Conservation (phyloP, 2,329 filamentous ascomycete species). For the Stagonosporopsis rhizophila region DNA sequence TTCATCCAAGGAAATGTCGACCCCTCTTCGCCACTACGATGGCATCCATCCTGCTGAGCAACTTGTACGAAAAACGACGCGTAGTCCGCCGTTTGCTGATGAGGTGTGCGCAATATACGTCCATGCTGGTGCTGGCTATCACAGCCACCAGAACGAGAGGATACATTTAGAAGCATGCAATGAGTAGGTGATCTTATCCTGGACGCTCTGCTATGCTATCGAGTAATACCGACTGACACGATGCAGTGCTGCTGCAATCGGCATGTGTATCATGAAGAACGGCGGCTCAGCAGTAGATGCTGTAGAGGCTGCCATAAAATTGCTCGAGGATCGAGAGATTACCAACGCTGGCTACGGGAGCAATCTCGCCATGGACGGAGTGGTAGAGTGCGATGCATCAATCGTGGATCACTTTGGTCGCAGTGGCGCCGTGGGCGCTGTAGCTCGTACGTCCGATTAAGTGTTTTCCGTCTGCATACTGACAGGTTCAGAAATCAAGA, state of each 20-base stretch:
- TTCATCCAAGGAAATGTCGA: slow-evolving; percentile 36
- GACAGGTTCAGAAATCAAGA: slow-evolving; percentile 75
- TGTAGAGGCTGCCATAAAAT: slow-evolving; percentile 84
- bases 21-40: slow-evolving; percentile 28
- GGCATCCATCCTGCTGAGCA: slow-evolving; percentile 30
- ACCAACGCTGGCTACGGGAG: slow-evolving; percentile 97
- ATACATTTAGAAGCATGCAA: slow-evolving; percentile 86
- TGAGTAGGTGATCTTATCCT: slow-evolving; percentile 67
- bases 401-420: slow-evolving; percentile 89
- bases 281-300: slow-evolving; percentile 86
- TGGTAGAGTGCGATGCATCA: slow-evolving; percentile 93
- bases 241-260: slow-evolving; percentile 77
- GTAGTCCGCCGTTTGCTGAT: slow-evolving; percentile 48
- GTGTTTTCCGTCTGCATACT: neutral
- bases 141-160: slow-evolving; percentile 84
- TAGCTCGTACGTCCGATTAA: slow-evolving; percentile 71
- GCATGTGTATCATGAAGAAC: slow-evolving; percentile 79
- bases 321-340: slow-evolving; percentile 91
- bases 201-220: neutral
- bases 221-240: slow-evolving; percentile 16
- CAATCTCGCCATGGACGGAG: slow-evolving; percentile 88
- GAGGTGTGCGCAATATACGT: slow-evolving; percentile 83
- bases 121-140: slow-evolving; percentile 93
- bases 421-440: slow-evolving; percentile 91
- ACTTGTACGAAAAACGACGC: slow-evolving; percentile 49